Evolutionary conservation across 2,329 filamentous ascomycete species (phyloP), one percentile per base, ranked within the genome.

Genomic region (Rutstroemia sp.): DNA sequence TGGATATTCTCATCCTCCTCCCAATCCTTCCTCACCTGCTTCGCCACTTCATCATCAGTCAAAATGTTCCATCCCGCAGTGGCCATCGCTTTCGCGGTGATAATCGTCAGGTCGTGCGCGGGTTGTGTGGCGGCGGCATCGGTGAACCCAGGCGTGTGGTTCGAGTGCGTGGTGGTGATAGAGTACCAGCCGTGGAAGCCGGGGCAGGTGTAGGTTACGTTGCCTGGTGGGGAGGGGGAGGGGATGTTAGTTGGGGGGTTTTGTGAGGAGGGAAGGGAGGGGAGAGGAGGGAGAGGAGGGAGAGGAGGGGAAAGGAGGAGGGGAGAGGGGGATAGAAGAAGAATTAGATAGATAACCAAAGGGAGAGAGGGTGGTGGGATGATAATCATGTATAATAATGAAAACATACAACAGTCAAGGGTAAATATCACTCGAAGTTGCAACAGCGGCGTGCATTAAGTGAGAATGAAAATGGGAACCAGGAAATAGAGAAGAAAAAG

Each of bases 121-220:
- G 59, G 49, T 16, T 44, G 59, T 5, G 70, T 72, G 9, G 72
- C 62, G 3, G 66, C 66, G 12, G 65, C 64, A n/a, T 54, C 41
- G 10, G 61, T 57, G 51, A 69, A 85, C 0, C 76, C 74, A 0
- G 76, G 74, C 7, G 74, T 84, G 58, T 74, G 73, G 80, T 80
- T 79, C 0, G 77, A 75, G 1, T 73, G 73, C 2, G 72, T 71
- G 2, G 71, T 70, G 0, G 75, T 74, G 57, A 83, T 80, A 25
- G 72, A 71, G 63, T 82, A 83, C 6, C 75, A 75, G 1, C 74
- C 71, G 55, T 73, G 78, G 39, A 85, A 65, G 53, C 77, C 79
- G 41, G 81, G 82, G 71, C 83, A 74, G 1, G 73, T 77, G 62
- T 83, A 77, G 61, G 77, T 81, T 54, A 84, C 68, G 59, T 85